These are phyloP conservation scores for Penicillium herquei DNA, from an alignment of 495 filamentous ascomycete species.

Conservation along the genomic window DNA sequence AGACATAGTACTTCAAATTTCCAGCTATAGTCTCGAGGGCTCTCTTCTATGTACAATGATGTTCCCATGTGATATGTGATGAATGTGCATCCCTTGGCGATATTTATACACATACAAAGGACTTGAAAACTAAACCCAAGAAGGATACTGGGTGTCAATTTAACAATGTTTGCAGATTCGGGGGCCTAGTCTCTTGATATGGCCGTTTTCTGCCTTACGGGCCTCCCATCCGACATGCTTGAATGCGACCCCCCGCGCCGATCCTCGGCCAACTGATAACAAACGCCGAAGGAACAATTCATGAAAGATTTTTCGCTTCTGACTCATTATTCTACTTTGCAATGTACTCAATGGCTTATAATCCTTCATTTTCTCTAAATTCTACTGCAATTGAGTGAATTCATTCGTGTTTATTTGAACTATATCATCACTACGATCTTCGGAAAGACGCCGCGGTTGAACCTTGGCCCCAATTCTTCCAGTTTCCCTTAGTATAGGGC, in stretches of 20 bases:
- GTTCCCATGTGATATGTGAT: too few relatives aligned
- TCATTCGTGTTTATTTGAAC: not conserved
- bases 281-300: slow-evolving; percentile 11
- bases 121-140: too few relatives aligned
- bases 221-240: slow-evolving; percentile 1
- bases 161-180: not conserved
- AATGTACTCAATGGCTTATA: slow-evolving; percentile 1
- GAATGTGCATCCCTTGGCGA: too few relatives aligned
- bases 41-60: too few relatives aligned
- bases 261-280: slow-evolving; percentile 20
- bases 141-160: too few relatives aligned
- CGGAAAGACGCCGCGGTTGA: not conserved
- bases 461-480: not conserved
- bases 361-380: not conserved
- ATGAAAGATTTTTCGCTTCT: slow-evolving; percentile 6
- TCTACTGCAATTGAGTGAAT: not conserved
- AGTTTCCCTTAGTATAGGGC: not conserved
- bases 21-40: too few relatives aligned
- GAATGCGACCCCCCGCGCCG: slow-evolving; percentile 12
- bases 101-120: too few relatives aligned
- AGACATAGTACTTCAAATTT: not conserved
- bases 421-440: not conserved
- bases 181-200: not conserved
- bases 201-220: slow-evolving; percentile 3
- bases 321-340: slow-evolving; percentile 15